Evolutionary conservation across 192 early-diverging fungal species (phyloP).

Genomic region (Phycomyces blakesleeanus): DNA sequence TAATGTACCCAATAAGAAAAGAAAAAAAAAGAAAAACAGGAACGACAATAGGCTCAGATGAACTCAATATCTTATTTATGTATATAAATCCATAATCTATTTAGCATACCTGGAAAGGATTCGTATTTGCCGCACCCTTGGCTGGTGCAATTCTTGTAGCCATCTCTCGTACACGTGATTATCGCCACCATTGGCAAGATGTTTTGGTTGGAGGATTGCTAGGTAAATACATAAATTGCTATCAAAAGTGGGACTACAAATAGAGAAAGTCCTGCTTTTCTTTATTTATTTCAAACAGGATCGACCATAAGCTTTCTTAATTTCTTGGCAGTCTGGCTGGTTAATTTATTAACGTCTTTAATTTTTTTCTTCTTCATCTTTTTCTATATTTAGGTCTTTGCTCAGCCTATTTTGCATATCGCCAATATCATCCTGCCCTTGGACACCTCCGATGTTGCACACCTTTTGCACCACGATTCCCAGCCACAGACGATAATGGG

Average conservation of each 20-base stretch:
- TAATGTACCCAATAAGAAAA: no score
- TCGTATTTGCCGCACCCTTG: conserved; percentile 44
- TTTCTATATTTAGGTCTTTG: no score
- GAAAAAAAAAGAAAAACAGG: conserved; percentile 2
- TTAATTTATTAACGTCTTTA: no score
- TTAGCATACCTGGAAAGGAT: conserved; percentile 62
- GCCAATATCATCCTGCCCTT: conserved; percentile 58
- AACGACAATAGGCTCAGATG: neutral
- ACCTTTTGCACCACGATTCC: neutral
- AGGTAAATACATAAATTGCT: conserved; percentile 27
- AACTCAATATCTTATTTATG: neutral
- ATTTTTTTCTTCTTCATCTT: neutral
- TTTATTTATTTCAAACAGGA: no score
- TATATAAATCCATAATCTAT: neutral
- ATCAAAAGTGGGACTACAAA: neutral
- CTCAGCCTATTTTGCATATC: conserved; percentile 57
- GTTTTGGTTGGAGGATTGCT: conserved; percentile 55
- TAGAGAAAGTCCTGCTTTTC: no score
- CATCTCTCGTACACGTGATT: conserved; percentile 57
- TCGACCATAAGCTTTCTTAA: no score
- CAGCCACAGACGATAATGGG: neutral
- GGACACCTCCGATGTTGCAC: neutral
- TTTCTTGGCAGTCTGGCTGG: no score
- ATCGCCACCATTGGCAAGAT: conserved; percentile 63
- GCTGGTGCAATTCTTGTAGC: conserved; percentile 48